These are phyloP conservation scores for Yarrowia alimentaria DNA, from an alignment of 805 yeast genomes.

Conservation along the genomic window DNA sequence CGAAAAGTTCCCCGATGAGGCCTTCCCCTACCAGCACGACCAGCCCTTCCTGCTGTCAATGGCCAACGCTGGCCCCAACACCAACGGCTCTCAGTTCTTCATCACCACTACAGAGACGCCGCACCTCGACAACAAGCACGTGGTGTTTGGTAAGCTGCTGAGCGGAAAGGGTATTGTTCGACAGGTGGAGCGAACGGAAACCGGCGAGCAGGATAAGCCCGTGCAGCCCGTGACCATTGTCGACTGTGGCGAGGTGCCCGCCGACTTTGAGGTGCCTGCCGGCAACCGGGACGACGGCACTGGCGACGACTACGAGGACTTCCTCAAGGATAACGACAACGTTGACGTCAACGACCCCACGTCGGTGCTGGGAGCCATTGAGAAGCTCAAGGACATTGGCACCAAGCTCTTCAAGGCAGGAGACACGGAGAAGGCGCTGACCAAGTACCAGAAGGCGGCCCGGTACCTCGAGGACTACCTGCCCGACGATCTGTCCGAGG, in stretches of 20 bases:
- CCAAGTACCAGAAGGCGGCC: slow-evolving; percentile 72
- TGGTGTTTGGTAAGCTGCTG: slow-evolving; percentile 88
- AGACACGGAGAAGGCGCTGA: slow-evolving; percentile 53
- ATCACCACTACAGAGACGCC: slow-evolving; percentile 92
- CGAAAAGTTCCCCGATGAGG: slow-evolving; percentile 87
- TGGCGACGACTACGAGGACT: slow-evolving; percentile 79
- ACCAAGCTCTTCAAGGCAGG: slow-evolving; percentile 72
- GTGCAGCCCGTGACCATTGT: slow-evolving; percentile 62
- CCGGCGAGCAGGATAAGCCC: slow-evolving; percentile 71
- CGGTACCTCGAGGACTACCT: slow-evolving; percentile 66
- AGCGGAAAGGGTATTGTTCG: slow-evolving; percentile 79
- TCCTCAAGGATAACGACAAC: slow-evolving; percentile 66
- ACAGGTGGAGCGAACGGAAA: slow-evolving; percentile 67
- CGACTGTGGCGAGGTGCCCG: slow-evolving; percentile 75
- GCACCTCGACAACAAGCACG: slow-evolving; percentile 93
- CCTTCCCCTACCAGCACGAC: slow-evolving; percentile 71
- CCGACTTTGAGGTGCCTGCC: slow-evolving; percentile 51
- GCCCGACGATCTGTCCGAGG: slow-evolving; percentile 65
- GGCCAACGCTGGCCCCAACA: slow-evolving; percentile 96
- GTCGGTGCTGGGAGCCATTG: slow-evolving; percentile 65
- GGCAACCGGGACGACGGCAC: slow-evolving; percentile 64
- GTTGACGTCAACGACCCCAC: slow-evolving; percentile 54
- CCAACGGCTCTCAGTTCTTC: slow-evolving; percentile 95
- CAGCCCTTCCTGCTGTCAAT: slow-evolving; percentile 85
- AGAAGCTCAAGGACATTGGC: slow-evolving; percentile 69